Base-by-base conservation (phyloP, 2,329 filamentous ascomycete genomes). In the Teratosphaeria viscida region DNA sequence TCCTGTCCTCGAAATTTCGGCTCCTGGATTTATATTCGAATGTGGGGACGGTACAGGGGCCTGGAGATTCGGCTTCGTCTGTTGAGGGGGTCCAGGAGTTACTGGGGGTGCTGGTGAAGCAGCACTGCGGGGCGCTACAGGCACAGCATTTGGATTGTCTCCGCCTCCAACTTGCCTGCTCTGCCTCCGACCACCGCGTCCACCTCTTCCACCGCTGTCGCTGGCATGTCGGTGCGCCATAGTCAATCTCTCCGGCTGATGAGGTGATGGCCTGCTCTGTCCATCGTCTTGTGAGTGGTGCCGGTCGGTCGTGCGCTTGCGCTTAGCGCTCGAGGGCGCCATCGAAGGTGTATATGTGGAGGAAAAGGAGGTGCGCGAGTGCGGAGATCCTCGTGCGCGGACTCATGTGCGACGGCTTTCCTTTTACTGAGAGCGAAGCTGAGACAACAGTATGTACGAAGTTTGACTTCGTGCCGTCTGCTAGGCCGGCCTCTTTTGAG, bases 141-240 rank as follows among this genome's bases (percentile, higher is more conserved):
- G 53, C 53, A 60, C 32, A 26, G 60, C 47, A 53, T 63, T 64
- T 43, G 37, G 55, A 19, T 47, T 53, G 23, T 61, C 57, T 47
- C 49, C 55, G 7, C 57, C 56, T 11, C 61, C 60, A 37, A 29
- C 37, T 52, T 61, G 60, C 61, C 62, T 57, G 57, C 63, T 62
- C 59, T 60, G 39, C 54, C 59, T 54, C 39, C 57, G 37, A 27
- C 59, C 61, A 56, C 59, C 58, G 58, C 61, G 60, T 8, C 61
- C 59, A 29, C 61, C 59, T 56, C 57, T 52, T 58, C 61, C 35
- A 47, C 55, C 32, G 56, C 61, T 58, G 32, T 68, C 69, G 64
- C 70, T 71, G 61, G 76, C 75, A 59, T 76, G 76, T 64, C 79
- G 77, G 68, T 82, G 80, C 62, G 80, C 81, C 65, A 84, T 76